These are phyloP conservation scores for Parascedosporium putredinis DNA, from an alignment of 2,329 filamentous ascomycete species.

Conservation along the genomic window DNA sequence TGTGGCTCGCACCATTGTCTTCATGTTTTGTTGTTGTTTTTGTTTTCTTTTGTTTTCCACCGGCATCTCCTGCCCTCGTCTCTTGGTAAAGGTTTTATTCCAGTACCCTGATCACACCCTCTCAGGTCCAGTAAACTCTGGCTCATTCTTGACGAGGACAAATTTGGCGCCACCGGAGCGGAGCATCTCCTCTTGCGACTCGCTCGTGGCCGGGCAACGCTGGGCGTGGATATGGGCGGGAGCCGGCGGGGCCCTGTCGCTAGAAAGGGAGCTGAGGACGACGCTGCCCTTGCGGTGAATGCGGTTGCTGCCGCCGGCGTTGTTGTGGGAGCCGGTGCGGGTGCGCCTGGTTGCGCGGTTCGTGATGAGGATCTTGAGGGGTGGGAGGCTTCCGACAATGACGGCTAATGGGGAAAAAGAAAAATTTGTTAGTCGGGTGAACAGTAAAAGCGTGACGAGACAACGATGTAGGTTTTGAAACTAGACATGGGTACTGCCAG, in stretches of 20 bases:
- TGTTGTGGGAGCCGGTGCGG: neutral
- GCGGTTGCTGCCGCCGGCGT: neutral
- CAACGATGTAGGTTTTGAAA: no score
- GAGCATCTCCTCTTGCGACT: slow-evolving; percentile 7
- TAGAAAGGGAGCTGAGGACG: neutral
- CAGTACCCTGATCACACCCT: neutral
- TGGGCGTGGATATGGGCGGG: no score
- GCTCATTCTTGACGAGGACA: slow-evolving; percentile 1
- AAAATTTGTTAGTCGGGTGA: neutral
- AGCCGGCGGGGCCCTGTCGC: neutral
- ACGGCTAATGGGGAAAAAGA: slow-evolving; percentile 7
- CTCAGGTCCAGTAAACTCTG: neutral
- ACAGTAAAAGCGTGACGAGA: neutral
- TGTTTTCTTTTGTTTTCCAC: no score
- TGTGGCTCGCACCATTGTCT: no score
- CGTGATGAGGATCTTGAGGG: slow-evolving; percentile 14
- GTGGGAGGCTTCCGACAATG: slow-evolving; percentile 14
- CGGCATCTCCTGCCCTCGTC: no score
- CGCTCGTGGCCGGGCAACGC: neutral
- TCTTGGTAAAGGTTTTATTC: no score
- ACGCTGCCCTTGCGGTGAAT: neutral
- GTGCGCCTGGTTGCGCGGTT: neutral
- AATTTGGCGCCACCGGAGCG: neutral
- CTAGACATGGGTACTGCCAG: no score
- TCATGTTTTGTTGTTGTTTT: no score